Percentiles rank a stretch among this genome's conserved stretches.
phyloP scores from a whole-genome alignment of 306 rosid species.

The Begonia masoniana region DNA sequence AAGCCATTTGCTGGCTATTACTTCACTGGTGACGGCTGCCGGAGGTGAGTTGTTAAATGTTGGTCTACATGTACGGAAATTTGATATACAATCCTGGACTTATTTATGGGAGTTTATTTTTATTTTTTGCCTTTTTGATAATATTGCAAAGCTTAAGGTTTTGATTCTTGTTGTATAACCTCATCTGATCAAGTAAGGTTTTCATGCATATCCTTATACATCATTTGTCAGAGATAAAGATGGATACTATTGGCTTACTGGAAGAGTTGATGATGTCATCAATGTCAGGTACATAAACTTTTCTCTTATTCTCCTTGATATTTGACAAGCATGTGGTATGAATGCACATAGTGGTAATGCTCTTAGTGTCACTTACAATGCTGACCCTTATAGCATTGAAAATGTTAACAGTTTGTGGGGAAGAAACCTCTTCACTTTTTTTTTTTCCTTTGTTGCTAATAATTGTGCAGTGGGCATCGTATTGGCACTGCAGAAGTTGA shows the following conservation, averaged over 20 bases:
- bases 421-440: not conserved
- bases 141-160: too few relatives aligned
- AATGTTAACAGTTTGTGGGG: not conserved
- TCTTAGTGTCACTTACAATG: not conserved
- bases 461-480: constrained; percentile 71
- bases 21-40: constrained; percentile 91
- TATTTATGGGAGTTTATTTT: not conserved
- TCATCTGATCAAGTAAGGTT: constrained; percentile 2
- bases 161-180: too few relatives aligned
- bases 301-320: not conserved
- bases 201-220: constrained; percentile 14
- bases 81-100: too few relatives aligned
- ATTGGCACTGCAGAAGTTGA: constrained; percentile 95
- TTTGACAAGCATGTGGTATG: not conserved
- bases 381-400: not conserved
- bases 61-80: too few relatives aligned
- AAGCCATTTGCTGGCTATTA: constrained; percentile 82
- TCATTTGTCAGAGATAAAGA: constrained; percentile 65
- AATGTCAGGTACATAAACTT: constrained; percentile 51
- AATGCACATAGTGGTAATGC: not conserved
- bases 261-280: constrained; percentile 91
- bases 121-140: too few relatives aligned
- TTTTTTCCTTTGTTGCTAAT: constrained; percentile 5
- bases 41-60: constrained; percentile 29
- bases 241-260: constrained; percentile 89